Conservation (phyloP, 306 rosid genomes). For the Acmispon strigosus region DNA sequence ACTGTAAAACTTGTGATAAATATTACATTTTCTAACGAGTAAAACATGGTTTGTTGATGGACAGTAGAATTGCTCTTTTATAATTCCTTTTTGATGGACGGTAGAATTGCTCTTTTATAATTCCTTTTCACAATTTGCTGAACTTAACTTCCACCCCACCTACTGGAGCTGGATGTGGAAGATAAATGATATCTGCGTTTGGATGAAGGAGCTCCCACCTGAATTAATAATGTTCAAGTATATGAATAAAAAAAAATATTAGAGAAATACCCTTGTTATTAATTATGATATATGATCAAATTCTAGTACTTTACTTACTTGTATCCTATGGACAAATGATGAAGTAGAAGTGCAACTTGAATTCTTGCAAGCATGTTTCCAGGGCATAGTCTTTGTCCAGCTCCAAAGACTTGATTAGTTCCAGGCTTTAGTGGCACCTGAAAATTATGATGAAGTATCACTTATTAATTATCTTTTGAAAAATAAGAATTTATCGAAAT, state of each 20-base stretch:
- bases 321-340: conserved; percentile 39
- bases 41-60: too few relatives aligned
- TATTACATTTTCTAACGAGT: too few relatives aligned
- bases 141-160: conserved; percentile 29
- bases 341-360: conserved; percentile 33
- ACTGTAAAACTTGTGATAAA: too few relatives aligned
- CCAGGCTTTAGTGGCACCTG: conserved; percentile 24
- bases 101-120: too few relatives aligned
- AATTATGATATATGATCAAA: not conserved
- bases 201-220: conserved; percentile 43
- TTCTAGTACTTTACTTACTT: conserved; percentile 22
- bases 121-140: conserved; percentile 21
- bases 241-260: not conserved
- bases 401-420: conserved; percentile 32
- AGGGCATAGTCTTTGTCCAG: conserved; percentile 36
- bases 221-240: not conserved
- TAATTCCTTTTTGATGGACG: too few relatives aligned
- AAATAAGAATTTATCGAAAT: too few relatives aligned
- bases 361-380: conserved; percentile 41
- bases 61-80: too few relatives aligned
- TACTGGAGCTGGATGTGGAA: conserved; percentile 24
- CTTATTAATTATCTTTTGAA: not conserved
- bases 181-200: conserved; percentile 20
- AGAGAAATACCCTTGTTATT: not conserved
- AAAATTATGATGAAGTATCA: not conserved